Evolutionary conservation across 208 protist species (phyloP), one percentile per base, ranked within the genome.

Genomic region (Trypanosoma brucei): DNA sequence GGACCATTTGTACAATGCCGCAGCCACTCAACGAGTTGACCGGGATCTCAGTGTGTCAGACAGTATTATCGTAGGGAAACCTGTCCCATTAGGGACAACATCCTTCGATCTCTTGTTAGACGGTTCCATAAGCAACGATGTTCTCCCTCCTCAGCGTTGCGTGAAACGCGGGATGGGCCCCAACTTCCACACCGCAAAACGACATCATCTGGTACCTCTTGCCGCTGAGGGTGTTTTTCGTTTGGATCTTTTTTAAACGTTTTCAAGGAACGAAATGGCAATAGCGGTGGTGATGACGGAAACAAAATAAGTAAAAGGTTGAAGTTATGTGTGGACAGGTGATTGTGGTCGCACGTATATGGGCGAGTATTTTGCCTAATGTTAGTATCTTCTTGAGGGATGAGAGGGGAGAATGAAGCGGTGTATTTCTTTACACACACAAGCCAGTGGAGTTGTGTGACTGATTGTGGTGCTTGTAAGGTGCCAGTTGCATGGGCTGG

Each of bases 1-100:
- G 1, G 98, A 99, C 59, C 97, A 99, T 74, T 82, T 99, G 5
- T 99, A 99, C 85, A 98, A 98, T 65, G 98, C 98, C 36, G 97
- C 97, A 45, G 84, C 97, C 40, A 84, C 94, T 63, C 81, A 91
- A 52, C 81, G 92, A 59, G 71, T 69, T 51, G 93, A 96, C 63
- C 70, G 72, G 31, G 83, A 90, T 7, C 78, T 95, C 3, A 80
- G 76, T 68, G 97, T 99, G 2, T 97, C 86, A 33, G 98, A 99
- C 68, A 97, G 93, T 75, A 99, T 99, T 70, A 99, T 99, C 66
- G 88, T 99, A 62, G 98, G 98, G 56, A 93, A 96, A 40, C 96
- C 96, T 22, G 95, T 99, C 31, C 84, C 85, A 2, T 72, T 99
- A 22, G 98, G 98, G 35, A 99, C 97, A 13, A 94, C 92, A 67